Percentiles rank a stretch among this genome's conserved stretches.
Evolutionary conservation across 768 basidiomycete genomes (phyloP).

Genomic region (Mycena epipterygia): DNA sequence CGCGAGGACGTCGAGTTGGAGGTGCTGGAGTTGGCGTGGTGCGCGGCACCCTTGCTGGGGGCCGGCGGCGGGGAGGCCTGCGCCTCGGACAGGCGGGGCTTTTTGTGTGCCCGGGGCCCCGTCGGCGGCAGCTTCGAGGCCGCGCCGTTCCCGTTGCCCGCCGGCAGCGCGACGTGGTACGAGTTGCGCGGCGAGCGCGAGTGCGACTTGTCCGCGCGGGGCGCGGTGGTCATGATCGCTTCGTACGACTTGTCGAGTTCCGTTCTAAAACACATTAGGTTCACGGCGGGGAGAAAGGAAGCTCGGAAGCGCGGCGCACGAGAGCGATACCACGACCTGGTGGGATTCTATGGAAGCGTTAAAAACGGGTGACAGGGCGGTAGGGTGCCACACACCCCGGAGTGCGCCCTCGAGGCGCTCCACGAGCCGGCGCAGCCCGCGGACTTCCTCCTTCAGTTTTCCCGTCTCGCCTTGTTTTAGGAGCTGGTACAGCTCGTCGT

Average conservation of each 20-base stretch:
- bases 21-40: constrained; percentile 20
- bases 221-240: constrained; percentile 62
- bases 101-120: constrained; percentile 86
- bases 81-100: constrained; percentile 71
- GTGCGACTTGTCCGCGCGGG: constrained; percentile 57
- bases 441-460: constrained; percentile 85
- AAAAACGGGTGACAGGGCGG: background rate
- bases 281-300: constrained; percentile 12
- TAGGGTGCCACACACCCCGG: constrained; percentile 65
- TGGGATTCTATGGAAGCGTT: constrained; percentile 75
- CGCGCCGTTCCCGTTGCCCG: constrained; percentile 35
- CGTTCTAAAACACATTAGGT: constrained; percentile 56
- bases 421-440: constrained; percentile 75
- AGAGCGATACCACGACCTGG: constrained; percentile 74
- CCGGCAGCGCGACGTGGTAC: constrained; percentile 51
- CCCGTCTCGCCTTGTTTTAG: constrained; percentile 83
- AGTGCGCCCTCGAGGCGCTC: constrained; percentile 80
- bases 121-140: constrained; percentile 72
- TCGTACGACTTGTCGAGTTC: constrained; percentile 86
- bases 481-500: constrained; percentile 86
- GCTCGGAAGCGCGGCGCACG: constrained; percentile 70
- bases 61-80: constrained; percentile 49
- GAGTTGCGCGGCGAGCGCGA: constrained; percentile 63
- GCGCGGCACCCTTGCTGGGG: constrained; percentile 43
- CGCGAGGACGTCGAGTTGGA: constrained; percentile 27